Evolutionary conservation across 2,329 filamentous ascomycete genomes (phyloP), one percentile per base, ranked within the genome.

Genomic region (Verticillium nubilum): DNA sequence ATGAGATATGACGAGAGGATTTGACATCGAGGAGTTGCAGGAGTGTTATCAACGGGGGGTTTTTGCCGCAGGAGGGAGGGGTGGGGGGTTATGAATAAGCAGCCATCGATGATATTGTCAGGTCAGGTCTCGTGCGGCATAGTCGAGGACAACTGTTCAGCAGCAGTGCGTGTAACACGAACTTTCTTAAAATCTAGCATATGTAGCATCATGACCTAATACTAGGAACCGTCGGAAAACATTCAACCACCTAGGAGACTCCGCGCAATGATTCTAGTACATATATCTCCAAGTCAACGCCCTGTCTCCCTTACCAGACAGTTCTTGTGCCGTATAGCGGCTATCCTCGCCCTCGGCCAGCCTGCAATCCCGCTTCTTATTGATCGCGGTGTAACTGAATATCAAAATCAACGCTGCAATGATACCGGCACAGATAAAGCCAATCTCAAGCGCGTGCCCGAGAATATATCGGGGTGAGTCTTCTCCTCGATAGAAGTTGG

Each of bases 281-380:
- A 87, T 84, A 66, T 89, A 89, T 60, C 81, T 78, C 71, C 86
- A 90, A 0, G 84, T 84, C 1, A 86, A 70, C 1, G 86, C 85
- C 61, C 78, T 80, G 66, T 90, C 87, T 0, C 87, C 87, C 68
- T 81, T 69, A 10, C 75, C 77, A 6, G 84, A 84, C 52, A 89
- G 69, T 66, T 87, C 80, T 66, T 83, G 76, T 0, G 67, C 63
- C 0, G 74, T 74, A 37, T 68, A 73, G 2, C 60, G 64, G 5
- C 73, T 72, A 3, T 78, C 79, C 28, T 78, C 80, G 12, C 76
- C 75, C 4, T 72, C 75, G 0, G 68, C 69, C 59, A 83, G 72
- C 55, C 72, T 73, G n/a, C 67, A 69, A 10, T 80, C 79, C 5
- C 87, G 76, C 66, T 80, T 82, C 63, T 76, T 80, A 69, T 91